A percentile compares a stretch with the other conserved stretches of the same genome.
phyloP scores from a whole-genome alignment of 1,284 basidiomycete genomes.

The Prillingera fragicola region DNA sequence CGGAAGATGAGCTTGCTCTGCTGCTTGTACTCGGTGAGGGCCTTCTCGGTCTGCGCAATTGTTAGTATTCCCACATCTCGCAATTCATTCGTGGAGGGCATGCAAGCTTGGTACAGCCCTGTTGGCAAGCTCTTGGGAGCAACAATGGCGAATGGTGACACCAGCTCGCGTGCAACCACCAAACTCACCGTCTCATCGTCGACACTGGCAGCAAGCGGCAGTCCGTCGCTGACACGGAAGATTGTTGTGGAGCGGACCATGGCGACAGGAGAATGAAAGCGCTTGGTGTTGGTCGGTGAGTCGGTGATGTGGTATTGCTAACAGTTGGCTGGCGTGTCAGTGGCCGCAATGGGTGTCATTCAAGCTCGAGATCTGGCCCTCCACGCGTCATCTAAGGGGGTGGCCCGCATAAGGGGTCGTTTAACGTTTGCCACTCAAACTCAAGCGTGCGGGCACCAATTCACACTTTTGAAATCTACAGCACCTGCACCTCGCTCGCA shows the following conservation, averaged over 20 bases:
- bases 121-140: neutral
- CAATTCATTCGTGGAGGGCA: neutral
- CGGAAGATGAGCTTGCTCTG: constrained; percentile 96
- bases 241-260: constrained; percentile 92
- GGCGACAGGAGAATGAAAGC: neutral
- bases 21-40: constrained; percentile 94
- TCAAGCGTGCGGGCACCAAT: too few relatives aligned
- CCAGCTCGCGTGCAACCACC: neutral
- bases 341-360: too few relatives aligned
- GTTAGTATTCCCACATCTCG: neutral
- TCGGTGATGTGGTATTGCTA: too few relatives aligned
- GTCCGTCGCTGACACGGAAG: constrained; percentile 81
- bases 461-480: too few relatives aligned
- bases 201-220: constrained; percentile 87
- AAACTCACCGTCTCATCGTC: constrained; percentile 81
- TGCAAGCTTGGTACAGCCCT: neutral
- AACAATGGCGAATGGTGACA: neutral
- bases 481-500: too few relatives aligned
- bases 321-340: too few relatives aligned
- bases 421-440: too few relatives aligned
- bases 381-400: too few relatives aligned
- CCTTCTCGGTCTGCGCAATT: constrained; percentile 70
- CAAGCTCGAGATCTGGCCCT: too few relatives aligned
- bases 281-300: too few relatives aligned
- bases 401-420: too few relatives aligned